Evolutionary conservation across 768 basidiomycete genomes (phyloP).

Genomic region (Strobilomyces confusus): DNA sequence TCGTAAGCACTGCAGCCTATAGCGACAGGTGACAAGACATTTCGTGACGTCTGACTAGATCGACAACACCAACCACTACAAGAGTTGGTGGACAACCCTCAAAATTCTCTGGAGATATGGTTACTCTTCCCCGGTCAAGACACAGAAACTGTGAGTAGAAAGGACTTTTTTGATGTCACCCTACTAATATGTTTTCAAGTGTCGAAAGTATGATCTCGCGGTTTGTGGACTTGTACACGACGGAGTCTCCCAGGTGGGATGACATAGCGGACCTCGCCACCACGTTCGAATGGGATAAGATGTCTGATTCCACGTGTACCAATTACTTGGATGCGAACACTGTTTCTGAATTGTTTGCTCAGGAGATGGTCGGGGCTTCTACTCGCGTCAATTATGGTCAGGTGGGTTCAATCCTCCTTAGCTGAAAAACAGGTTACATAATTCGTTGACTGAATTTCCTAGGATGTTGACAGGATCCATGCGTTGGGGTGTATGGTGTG

Average conservation of each 20-base stretch:
- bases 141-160: slow-evolving; percentile 48
- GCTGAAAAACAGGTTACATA: not conserved
- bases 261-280: slow-evolving; percentile 56
- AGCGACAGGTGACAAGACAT: not conserved
- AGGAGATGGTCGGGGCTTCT: slow-evolving; percentile 75
- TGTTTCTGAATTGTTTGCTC: slow-evolving; percentile 54
- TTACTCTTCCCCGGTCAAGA: slow-evolving; percentile 51
- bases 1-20: slow-evolving; percentile 40
- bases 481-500: slow-evolving; percentile 69
- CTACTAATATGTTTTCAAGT: slow-evolving; percentile 31
- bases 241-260: slow-evolving; percentile 56
- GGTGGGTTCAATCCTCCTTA: slow-evolving; percentile 32
- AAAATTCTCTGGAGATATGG: slow-evolving; percentile 82
- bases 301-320: slow-evolving; percentile 48
- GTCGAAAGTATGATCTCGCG: slow-evolving; percentile 51
- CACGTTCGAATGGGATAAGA: slow-evolving; percentile 44
- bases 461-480: slow-evolving; percentile 72
- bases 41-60: slow-evolving; percentile 25
- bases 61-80: slow-evolving; percentile 35
- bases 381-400: slow-evolving; percentile 85
- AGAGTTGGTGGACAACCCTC: slow-evolving; percentile 65
- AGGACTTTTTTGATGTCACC: not conserved
- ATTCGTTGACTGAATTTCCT: slow-evolving; percentile 1
- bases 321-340: slow-evolving; percentile 55
- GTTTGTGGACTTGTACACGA: slow-evolving; percentile 54